Conservation (phyloP, 2,329 filamentous ascomycete genomes). For the Colletotrichum kahawae region DNA sequence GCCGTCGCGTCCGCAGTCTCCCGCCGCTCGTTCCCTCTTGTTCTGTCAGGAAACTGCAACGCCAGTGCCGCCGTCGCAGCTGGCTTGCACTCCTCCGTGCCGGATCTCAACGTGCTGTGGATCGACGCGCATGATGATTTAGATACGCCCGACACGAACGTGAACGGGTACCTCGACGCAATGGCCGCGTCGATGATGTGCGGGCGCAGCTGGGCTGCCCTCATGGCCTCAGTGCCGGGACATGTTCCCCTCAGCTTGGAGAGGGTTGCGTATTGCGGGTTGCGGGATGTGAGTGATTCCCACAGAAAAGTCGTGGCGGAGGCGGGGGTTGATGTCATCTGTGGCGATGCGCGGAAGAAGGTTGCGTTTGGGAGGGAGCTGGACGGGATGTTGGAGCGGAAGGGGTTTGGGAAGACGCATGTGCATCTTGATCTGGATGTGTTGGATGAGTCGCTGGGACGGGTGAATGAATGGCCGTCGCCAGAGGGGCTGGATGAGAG, state of each 20-base stretch:
- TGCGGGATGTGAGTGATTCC: neutral
- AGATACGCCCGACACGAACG: slow-evolving; percentile 36
- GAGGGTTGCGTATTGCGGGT: neutral
- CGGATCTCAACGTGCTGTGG: slow-evolving; percentile 26
- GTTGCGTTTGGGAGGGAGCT: slow-evolving; percentile 7
- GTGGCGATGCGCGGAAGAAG: neutral
- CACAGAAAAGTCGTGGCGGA: neutral
- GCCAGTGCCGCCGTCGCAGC: slow-evolving; percentile 39
- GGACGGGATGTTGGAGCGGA: neutral
- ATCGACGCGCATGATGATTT: slow-evolving; percentile 50
- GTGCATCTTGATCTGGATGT: neutral
- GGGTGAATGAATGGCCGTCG: neutral
- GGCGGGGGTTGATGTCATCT: neutral
- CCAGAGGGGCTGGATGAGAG: neutral
- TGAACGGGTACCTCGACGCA: slow-evolving; percentile 41
- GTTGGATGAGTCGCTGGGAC: neutral
- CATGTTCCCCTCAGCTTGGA: neutral
- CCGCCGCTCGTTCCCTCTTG: slow-evolving; percentile 37
- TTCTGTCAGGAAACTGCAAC: slow-evolving; percentile 44
- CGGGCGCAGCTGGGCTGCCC: slow-evolving; percentile 34
- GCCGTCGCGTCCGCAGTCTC: slow-evolving; percentile 32
- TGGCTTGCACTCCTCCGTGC: slow-evolving; percentile 28
- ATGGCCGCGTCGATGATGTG: slow-evolving; percentile 41
- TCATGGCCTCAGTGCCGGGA: slow-evolving; percentile 24
- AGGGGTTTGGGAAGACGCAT: neutral